Conservation (phyloP, 148 eudicot species). For the Arbutus unedo region DNA sequence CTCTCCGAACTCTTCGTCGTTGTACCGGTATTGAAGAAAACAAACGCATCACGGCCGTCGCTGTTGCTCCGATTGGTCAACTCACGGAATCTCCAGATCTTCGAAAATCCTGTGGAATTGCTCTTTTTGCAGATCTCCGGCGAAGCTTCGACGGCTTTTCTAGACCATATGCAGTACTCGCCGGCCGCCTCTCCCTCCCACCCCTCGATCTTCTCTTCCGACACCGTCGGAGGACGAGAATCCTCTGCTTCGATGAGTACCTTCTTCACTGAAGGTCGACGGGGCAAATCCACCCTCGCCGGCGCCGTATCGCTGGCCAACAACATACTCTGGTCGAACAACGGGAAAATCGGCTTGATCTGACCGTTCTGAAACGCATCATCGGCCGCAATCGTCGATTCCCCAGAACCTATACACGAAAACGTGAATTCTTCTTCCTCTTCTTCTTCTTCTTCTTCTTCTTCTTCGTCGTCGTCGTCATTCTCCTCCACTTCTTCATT, state of each 20-base stretch:
- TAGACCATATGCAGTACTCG: constrained; percentile 45
- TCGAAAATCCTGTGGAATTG: constrained; percentile 96
- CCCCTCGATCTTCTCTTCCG: constrained; percentile 3
- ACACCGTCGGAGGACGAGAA: neutral
- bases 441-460: neutral
- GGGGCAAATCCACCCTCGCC: neutral
- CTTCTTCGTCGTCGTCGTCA: constrained; percentile 27
- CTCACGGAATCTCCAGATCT: constrained; percentile 67
- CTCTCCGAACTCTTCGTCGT: neutral
- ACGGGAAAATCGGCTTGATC: constrained; percentile 51
- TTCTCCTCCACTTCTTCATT: neutral
- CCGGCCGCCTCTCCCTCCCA: constrained; percentile 28
- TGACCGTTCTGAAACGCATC: constrained; percentile 62
- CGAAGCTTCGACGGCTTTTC: constrained; percentile 25
- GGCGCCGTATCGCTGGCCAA: constrained; percentile 4
- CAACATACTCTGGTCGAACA: constrained; percentile 30
- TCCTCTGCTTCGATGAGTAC: constrained; percentile 41
- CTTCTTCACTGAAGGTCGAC: constrained; percentile 50
- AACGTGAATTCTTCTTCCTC: constrained; percentile 57
- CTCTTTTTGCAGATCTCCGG: constrained; percentile 67
- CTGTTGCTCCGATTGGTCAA: constrained; percentile 54
- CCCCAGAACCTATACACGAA: constrained; percentile 16
- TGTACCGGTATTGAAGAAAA: neutral
- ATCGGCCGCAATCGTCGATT: constrained; percentile 48
- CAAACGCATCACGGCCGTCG: constrained; percentile 24